A percentile compares a stretch with the other conserved stretches of the same genome.
Evolutionary conservation across 2,329 filamentous ascomycete species (phyloP).

Genomic region (Clarireedia sp.): DNA sequence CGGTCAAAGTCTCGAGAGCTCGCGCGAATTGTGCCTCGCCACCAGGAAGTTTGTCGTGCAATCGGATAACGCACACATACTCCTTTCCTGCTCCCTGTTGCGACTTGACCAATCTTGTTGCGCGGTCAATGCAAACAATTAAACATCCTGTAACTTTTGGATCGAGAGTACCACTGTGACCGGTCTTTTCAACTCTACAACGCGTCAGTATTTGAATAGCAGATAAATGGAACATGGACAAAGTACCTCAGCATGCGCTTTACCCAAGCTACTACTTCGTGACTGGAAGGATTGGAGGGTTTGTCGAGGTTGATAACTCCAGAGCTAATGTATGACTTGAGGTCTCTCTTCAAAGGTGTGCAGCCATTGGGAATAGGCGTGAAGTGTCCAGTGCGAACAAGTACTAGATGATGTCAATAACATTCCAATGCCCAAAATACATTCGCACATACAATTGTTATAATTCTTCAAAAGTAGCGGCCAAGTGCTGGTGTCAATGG

Average conservation of each 20-base stretch:
- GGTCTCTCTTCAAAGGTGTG: constrained; percentile 82
- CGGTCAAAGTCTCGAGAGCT: constrained; percentile 90
- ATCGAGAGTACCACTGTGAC: constrained; percentile 95
- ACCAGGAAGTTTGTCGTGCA: constrained; percentile 92
- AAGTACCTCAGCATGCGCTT: constrained; percentile 84
- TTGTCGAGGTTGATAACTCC: constrained; percentile 98
- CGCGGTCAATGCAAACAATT: constrained; percentile 93
- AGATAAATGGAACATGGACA: constrained; percentile 5
- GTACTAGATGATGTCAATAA: constrained; percentile 47
- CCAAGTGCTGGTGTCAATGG: constrained; percentile 81
- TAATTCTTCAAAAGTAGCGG: constrained; percentile 95
- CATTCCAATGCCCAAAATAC: constrained; percentile 6
- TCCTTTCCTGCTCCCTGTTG: constrained; percentile 99
- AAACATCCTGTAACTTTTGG: constrained; percentile 95
- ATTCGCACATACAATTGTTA: constrained; percentile 63
- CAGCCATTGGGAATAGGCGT: constrained; percentile 93
- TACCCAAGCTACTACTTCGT: constrained; percentile 99
- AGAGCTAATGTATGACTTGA: constrained; percentile 94
- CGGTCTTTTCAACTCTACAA: constrained; percentile 81
- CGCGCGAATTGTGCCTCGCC: constrained; percentile 88
- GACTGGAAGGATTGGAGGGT: constrained; percentile 93
- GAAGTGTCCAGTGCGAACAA: constrained; percentile 91
- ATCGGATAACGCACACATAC: constrained; percentile 90
- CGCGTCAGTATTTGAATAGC: constrained; percentile 8
- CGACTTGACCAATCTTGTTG: constrained; percentile 94